Evolutionary conservation across 2,329 filamentous ascomycete species (phyloP).

Genomic region (Fusarium chuoi): DNA sequence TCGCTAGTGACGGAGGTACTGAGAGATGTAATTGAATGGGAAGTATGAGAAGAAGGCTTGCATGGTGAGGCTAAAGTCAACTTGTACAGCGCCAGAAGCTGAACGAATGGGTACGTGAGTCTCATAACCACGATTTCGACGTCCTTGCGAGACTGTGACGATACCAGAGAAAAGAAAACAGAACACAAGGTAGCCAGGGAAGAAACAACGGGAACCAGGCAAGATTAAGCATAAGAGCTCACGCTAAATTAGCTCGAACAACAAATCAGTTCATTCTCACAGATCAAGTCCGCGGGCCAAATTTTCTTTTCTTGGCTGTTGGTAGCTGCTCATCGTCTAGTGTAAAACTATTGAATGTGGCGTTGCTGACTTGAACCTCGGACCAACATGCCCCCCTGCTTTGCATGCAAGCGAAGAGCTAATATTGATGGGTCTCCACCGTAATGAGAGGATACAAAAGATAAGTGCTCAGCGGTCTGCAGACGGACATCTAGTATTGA

Average conservation of each 20-base stretch:
- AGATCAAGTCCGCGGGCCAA: not conserved
- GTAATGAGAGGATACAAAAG: not conserved
- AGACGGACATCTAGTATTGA: not conserved
- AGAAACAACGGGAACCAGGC: not conserved
- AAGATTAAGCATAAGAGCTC: not conserved
- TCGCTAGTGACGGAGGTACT: not conserved
- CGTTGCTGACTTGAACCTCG: not conserved
- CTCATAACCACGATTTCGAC: not conserved
- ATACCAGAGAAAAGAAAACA: not conserved
- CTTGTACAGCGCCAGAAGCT: not conserved
- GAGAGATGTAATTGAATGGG: not conserved
- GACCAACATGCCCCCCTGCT: not conserved
- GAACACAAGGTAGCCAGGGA: accelerated
- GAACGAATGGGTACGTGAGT: not conserved
- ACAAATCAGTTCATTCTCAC: no score
- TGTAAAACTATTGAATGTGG: not conserved
- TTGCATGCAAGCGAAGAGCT: not conserved
- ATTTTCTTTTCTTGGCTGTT: not conserved
- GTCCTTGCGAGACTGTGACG: not conserved
- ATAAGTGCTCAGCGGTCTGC: not conserved
- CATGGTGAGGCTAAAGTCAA: not conserved
- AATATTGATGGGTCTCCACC: not conserved
- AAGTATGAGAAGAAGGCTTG: not conserved
- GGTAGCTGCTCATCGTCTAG: not conserved
- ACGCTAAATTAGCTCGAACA: not conserved